Evolutionary conservation across 2,329 filamentous ascomycete species (phyloP).

Genomic region (Kalaharituber pfeilii): DNA sequence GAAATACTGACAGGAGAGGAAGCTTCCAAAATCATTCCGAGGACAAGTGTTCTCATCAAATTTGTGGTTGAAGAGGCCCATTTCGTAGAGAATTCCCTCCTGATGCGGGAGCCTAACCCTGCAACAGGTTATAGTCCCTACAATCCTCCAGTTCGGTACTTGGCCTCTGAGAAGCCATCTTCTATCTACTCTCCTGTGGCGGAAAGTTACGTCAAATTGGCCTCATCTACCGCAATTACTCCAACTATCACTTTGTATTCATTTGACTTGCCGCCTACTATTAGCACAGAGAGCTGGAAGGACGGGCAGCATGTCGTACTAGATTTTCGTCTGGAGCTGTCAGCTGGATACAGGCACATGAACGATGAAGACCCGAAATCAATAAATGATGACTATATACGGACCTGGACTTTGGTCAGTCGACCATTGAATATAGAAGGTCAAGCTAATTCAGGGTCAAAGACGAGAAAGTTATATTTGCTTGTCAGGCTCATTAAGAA

Average conservation of each 20-base stretch:
- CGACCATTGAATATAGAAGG: constrained; percentile 29
- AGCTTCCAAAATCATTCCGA: constrained; percentile 46
- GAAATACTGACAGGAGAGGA: constrained; percentile 47
- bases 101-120: constrained; percentile 44
- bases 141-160: constrained; percentile 53
- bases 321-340: constrained; percentile 51
- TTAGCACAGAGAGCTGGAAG: constrained; percentile 34
- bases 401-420: constrained; percentile 68
- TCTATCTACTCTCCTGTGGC: constrained; percentile 9
- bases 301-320: constrained; percentile 65
- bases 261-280: constrained; percentile 26
- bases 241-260: constrained; percentile 50
- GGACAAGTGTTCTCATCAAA: constrained; percentile 54
- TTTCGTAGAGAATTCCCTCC: constrained; percentile 46
- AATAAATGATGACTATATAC: constrained; percentile 67
- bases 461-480: constrained; percentile 44
- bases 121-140: constrained; percentile 49
- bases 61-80: constrained; percentile 44
- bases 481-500: constrained; percentile 49
- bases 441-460: constrained; percentile 13
- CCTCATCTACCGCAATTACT: constrained; percentile 43
- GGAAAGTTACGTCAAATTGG: constrained; percentile 30
- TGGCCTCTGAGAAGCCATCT: constrained; percentile 39
- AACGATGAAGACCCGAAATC: constrained; percentile 59
- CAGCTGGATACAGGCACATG: constrained; percentile 68